Evolutionary conservation across 2,329 filamentous ascomycete genomes (phyloP), one percentile per base, ranked within the genome.

Genomic region (Mycocentrospora acerina): DNA sequence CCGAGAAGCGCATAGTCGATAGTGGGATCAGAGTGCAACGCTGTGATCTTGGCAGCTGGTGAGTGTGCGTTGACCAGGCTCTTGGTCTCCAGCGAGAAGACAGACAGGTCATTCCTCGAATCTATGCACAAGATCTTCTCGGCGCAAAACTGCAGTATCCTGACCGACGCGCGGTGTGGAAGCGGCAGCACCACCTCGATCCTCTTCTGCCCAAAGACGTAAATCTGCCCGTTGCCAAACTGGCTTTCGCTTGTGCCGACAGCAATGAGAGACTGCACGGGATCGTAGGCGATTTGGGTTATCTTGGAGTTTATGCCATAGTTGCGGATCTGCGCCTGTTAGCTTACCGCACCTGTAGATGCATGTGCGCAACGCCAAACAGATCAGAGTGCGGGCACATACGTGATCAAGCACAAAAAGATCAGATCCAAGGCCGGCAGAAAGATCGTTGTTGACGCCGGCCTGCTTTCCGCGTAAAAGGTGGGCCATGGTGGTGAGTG

Each of bases 1-100:
- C 90, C 93, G 29, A 97, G 73, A 46, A 98, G 85, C 25, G 85
- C 89, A 82, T 94, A 98, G 66, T 98, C 93, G 44, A 98, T 75
- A 71, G 88, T 88, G 1, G 91, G 89, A 63, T 98, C 93, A 7
- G 86, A 90, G 40, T 86, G 77, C 57, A 97, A 64, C 22, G 81
- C 79, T 11, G 81, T 83, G 14, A 90, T 87, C 32, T 82, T 78
- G 5, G 88, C 90, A 0, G 89, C 87, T 8, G 89, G 84, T 4
- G 86, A 81, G 61, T 90, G 85, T 24, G 81, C 82, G 17, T 82
- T 80, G 26, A 89, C 52, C 38, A 85, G 76, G 38, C 75, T 75
- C 53, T 83, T 86, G 0, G 80, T 79, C 48, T 86, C 81, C 16
- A 96, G 76, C 40, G 93, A 86, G 78, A 87, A 97, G 55, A 97